Conservation (phyloP, 2,329 filamentous ascomycete genomes). For the Xylariaceae sp. region DNA sequence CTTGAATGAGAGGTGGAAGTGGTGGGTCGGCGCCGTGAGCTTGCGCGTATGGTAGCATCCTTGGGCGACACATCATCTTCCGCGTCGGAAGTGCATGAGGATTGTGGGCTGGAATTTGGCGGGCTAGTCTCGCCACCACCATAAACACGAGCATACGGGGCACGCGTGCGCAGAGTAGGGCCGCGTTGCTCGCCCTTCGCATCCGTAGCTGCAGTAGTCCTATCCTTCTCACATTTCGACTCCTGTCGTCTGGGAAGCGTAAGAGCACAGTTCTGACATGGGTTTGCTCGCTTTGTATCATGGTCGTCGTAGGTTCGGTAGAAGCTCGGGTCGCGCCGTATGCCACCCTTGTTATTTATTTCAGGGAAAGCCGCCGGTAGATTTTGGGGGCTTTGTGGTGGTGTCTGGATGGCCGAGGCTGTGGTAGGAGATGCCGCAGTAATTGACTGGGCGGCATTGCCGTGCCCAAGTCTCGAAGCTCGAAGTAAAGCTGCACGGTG, state of each 20-base stretch:
- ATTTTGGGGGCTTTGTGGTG: constrained; percentile 58
- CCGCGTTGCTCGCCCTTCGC: constrained; percentile 46
- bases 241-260: constrained; percentile 59
- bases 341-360: constrained; percentile 23
- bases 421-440: constrained; percentile 32
- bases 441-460: constrained; percentile 7
- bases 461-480: constrained; percentile 37
- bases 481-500: constrained; percentile 48
- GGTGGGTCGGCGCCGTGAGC: constrained; percentile 46
- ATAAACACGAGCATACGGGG: constrained; percentile 62
- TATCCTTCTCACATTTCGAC: constrained; percentile 25
- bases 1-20: constrained; percentile 57
- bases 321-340: constrained; percentile 61
- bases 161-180: constrained; percentile 62
- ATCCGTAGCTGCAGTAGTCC: constrained; percentile 23
- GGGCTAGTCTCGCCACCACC: constrained; percentile 51
- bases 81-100: constrained; percentile 53
- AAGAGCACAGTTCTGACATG: constrained; percentile 70
- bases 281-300: constrained; percentile 64
- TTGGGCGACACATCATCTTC: constrained; percentile 47
- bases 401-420: constrained; percentile 55
- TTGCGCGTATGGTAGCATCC: constrained; percentile 30
- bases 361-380: constrained; percentile 37
- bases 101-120: constrained; percentile 52
- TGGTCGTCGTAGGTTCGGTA: constrained; percentile 66